These are phyloP conservation scores for Pseudocohnilembus persalinus DNA, from an alignment of 169 alveolate species.

Conservation along the genomic window DNA sequence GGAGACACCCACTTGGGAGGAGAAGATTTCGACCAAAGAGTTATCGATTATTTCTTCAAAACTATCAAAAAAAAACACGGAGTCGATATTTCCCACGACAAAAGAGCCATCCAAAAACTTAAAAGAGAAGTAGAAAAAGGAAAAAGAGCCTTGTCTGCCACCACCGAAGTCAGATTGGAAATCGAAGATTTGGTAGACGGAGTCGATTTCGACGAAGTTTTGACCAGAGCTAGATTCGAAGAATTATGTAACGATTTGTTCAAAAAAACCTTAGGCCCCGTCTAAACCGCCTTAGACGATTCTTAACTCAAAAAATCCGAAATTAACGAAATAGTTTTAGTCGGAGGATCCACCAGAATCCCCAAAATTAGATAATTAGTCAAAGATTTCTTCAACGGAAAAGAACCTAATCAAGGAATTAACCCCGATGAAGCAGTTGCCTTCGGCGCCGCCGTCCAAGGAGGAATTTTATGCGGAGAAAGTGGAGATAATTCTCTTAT, in stretches of 20 bases:
- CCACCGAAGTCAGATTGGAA: conserved; percentile 87
- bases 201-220: conserved; percentile 86
- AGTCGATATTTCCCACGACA: conserved; percentile 91
- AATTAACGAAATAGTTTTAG: conserved; percentile 96
- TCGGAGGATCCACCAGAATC: conserved; percentile 96
- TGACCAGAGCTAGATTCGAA: conserved; percentile 94
- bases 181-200: conserved; percentile 88
- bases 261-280: conserved; percentile 89
- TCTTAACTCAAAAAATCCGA: conserved; percentile 88
- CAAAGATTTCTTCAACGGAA: conserved; percentile 92
- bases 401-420: conserved; percentile 92
- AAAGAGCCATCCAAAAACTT: conserved; percentile 96
- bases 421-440: conserved; percentile 97
- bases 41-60: conserved; percentile 96
- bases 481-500: conserved; percentile 86
- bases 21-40: conserved; percentile 97
- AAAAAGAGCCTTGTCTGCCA: conserved; percentile 95
- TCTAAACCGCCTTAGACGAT: conserved; percentile 88
- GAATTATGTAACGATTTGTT: conserved; percentile 89
- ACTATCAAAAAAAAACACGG: conserved; percentile 92
- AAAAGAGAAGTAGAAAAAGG: conserved; percentile 98
- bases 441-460: conserved; percentile 97
- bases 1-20: conserved; percentile 99
- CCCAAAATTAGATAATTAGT: conserved; percentile 93
- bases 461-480: conserved; percentile 74